Base-by-base conservation (phyloP, 441 rosid genomes). In the Adansonia madagascariensis region DNA sequence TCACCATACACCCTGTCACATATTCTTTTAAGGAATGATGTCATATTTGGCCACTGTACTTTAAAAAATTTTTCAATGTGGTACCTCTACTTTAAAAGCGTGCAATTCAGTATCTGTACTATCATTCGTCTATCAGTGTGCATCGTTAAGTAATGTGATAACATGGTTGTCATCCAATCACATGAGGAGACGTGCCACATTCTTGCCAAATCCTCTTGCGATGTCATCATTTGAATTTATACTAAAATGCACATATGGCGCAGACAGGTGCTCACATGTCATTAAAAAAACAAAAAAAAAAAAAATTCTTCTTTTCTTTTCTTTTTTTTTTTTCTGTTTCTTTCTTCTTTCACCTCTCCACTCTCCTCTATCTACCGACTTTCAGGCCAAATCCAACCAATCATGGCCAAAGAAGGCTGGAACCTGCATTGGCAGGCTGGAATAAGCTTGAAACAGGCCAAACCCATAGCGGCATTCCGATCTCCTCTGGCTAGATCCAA, bases 381-480 rank as follows among this genome's bases (percentile, higher is more conserved):
- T 64, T 39, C 69, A 64, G 47, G 46, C 49, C 22, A 3, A 64
- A 64, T 64, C 49, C 69, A 64, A 47, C 69, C 44, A 63, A 63
- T 17, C 22, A 63, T 6, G 14, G 68, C 22, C 46, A 63, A 41
- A 63, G 11, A 12, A 35, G 68, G 68, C 68, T 46, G 6, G 68
- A 39, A 7, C 47, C 68, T 15, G 44, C 8, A 35, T 63, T 63
- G 47, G 68, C 47, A 14, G 68, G 47, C 39, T 64, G 24, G 46
- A 64, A 64, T 64, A 64, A 47, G 69, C 69, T 35, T 64, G 47
- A 64, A 63, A 64, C 49, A n/a, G 69, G 6, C 69, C 69, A 64
- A 47, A 39, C 41, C 46, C 49, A 39, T 47, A n/a, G 69, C 24
- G 3, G 8, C 15, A 39, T 64, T 41, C 46, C 10, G 17, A 43